Conservation (phyloP, 495 filamentous ascomycete species). For the Neurospora sp. region DNA sequence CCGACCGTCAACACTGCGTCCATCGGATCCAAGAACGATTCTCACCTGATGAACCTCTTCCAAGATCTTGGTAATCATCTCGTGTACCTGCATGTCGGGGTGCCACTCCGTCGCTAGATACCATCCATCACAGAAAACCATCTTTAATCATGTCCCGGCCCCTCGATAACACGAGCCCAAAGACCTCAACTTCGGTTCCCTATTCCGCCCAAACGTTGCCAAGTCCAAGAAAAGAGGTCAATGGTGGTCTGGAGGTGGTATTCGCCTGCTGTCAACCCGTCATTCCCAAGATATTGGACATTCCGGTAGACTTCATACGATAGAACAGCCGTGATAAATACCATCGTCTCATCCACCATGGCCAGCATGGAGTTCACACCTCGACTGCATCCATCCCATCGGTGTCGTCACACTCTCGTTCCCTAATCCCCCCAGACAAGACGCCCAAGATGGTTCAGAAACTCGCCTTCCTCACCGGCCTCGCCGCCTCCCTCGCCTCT, state of each 20-base stretch:
- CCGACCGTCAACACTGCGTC: neutral
- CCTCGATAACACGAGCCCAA: neutral
- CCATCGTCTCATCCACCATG: neutral
- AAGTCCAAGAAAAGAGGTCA: neutral
- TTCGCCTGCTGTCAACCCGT: neutral
- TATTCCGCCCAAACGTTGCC: neutral
- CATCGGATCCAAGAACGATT: neutral
- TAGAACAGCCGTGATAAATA: neutral
- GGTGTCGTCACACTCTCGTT: neutral
- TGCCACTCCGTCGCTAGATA: neutral
- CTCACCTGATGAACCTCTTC: neutral
- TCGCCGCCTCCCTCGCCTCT: constrained; percentile 4
- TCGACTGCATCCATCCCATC: neutral
- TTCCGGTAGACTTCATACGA: neutral
- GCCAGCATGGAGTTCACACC: neutral
- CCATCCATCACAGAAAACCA: neutral
- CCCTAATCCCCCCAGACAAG: neutral
- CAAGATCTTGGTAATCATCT: neutral
- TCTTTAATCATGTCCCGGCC: neutral
- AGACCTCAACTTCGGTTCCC: neutral
- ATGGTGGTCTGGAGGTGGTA: neutral
- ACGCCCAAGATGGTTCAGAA: constrained; percentile 6
- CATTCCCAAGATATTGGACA: neutral
- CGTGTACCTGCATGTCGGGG: neutral
- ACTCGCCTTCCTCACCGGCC: constrained; percentile 5